These are phyloP conservation scores for Albophoma yamanashiensis DNA, from an alignment of 2,329 filamentous ascomycete species.

Conservation along the genomic window DNA sequence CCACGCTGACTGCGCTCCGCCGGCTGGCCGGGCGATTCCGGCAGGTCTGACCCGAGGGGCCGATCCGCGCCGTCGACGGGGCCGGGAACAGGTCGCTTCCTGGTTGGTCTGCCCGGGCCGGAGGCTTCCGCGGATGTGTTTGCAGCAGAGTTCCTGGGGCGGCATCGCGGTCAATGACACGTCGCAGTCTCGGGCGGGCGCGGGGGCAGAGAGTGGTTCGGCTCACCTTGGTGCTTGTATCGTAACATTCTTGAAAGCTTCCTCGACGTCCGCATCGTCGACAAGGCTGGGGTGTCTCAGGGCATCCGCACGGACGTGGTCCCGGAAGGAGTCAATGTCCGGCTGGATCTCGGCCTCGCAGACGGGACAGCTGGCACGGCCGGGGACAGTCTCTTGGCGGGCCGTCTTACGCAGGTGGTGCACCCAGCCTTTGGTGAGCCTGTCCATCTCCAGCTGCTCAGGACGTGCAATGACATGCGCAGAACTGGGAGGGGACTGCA, in stretches of 20 bases:
- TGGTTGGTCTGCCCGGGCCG: not conserved
- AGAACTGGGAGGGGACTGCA: not conserved
- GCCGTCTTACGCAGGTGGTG: constrained; percentile 12
- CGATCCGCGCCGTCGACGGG: not conserved
- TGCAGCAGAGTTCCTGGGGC: not conserved
- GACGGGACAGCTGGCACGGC: constrained; percentile 9
- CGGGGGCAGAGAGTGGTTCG: not conserved
- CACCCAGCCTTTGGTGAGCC: constrained; percentile 10
- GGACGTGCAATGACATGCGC: not conserved
- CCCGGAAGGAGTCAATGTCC: constrained; percentile 14
- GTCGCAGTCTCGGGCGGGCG: not conserved
- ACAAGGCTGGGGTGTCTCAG: constrained; percentile 9
- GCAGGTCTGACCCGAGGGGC: constrained; percentile 2
- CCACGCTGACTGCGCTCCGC: constrained; percentile 7
- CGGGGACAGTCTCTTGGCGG: constrained; percentile 8
- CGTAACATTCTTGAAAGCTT: constrained; percentile 12
- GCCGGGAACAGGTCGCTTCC: constrained; percentile 5
- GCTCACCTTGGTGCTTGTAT: constrained; percentile 6
- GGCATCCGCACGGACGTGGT: constrained; percentile 11
- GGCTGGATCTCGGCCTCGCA: constrained; percentile 14
- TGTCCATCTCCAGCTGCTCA: constrained; percentile 1
- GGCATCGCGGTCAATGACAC: not conserved
- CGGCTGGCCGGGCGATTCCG: not conserved
- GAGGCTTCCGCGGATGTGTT: not conserved
- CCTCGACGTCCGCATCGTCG: constrained; percentile 14